Conservation (phyloP, 2,329 filamentous ascomycete species). For the Colletotrichum spaethianum region DNA sequence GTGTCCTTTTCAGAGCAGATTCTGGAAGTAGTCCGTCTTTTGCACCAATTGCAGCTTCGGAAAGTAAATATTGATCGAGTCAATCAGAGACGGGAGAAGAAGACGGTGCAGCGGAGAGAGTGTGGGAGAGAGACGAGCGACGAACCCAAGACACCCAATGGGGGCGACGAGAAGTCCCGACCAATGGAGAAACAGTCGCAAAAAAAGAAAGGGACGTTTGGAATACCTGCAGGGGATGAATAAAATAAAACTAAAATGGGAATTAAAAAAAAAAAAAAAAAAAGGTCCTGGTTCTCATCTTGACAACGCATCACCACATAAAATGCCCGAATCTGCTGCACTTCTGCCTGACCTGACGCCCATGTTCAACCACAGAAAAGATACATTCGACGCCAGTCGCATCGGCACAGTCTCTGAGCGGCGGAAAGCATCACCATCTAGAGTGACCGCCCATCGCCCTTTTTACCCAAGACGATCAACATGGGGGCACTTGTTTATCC, state of each 20-base stretch:
- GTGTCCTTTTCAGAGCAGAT: constrained; percentile 7
- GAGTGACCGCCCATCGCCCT: background rate
- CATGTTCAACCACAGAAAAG: constrained; percentile 20
- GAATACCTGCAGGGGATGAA: background rate
- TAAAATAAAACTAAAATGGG: constrained; percentile 33
- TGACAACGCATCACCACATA: constrained; percentile 68
- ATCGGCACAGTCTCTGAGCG: constrained; percentile 8
- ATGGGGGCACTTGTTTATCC: constrained; percentile 18
- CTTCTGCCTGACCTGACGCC: constrained; percentile 60
- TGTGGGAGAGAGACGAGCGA: background rate
- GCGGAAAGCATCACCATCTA: constrained; percentile 18
- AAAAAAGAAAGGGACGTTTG: constrained; percentile 2
- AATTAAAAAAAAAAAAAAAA: constrained; percentile 32
- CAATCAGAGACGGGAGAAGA: constrained; percentile 26
- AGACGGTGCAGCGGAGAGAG: constrained; percentile 3
- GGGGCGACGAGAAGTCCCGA: background rate
- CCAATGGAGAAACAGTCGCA: constrained; percentile 19
- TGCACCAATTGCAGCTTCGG: constrained; percentile 30
- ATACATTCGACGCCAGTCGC: background rate
- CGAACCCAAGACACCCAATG: background rate
- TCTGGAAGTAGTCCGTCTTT: constrained; percentile 17
- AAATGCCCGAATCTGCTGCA: constrained; percentile 60
- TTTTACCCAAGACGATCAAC: constrained; percentile 24
- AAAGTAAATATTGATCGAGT: constrained; percentile 25
- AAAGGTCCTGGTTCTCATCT: constrained; percentile 43